Evolutionary conservation across 192 early-diverging fungal species (phyloP), one percentile per base, ranked within the genome.

Genomic region (Phycomyces nitens): DNA sequence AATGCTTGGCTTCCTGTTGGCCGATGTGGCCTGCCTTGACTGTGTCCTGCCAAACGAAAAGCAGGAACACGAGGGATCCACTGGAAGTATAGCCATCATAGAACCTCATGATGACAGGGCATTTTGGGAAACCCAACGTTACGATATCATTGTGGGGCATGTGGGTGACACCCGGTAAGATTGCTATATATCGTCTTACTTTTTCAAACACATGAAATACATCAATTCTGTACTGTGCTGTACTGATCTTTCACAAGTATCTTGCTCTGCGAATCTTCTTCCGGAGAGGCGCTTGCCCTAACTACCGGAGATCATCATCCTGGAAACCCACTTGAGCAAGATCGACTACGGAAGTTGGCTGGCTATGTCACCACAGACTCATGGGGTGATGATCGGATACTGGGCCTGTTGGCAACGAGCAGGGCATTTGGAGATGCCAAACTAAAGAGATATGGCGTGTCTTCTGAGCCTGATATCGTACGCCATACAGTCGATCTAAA

Each of bases 351-450:
- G 51, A 82, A 79, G 38, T 85, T 84, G 67, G 89, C 86, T 2
- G 87, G 86, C 0, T 90, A 84, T 69, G 81, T 90, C 24, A 88
- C 80, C 18, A 85, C 87, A 20, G 89, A 90, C 69, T 90, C 89
- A 4, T 90, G 84, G 76, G 89, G 89, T 47, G 84, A 87, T 66
- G 86, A 88, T 62, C 78, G 85, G 44, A 82, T 85, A 15, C 71
- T 90, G 72, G 89, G 87, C 0, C 71, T 71, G 34, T 66, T 90
- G 26, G 87, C 87, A 7, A 86, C 79, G 26, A 86, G 84, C 24
- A 78, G 89, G 14, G 83, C 89, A 4, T 76, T 90, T 70, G 89
- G 89, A 26, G 89, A 90, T 73, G 75, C 82, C 29, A 77, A 82
- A 62, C 73, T 88, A 51, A 90, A 90, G 71, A 79, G 77, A 16